Percentiles rank a stretch among this genome's conserved stretches.
Evolutionary conservation across 257 asterid genomes (phyloP).

Genomic region (Rehmannia glutinosa): DNA sequence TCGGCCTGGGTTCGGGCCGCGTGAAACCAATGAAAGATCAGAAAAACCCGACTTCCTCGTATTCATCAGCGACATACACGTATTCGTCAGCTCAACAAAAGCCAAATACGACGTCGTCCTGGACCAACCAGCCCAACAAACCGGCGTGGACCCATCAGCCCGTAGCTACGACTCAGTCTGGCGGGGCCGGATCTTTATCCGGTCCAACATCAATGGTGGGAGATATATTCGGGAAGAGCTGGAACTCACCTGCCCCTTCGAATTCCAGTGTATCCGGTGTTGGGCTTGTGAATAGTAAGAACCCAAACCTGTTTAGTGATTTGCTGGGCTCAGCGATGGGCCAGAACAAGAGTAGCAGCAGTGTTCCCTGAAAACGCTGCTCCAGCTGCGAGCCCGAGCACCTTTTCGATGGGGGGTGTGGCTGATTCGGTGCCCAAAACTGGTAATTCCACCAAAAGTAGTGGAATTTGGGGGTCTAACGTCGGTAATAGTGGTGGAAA

Average conservation of each 20-base stretch:
- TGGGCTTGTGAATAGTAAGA: slow-evolving; percentile 47
- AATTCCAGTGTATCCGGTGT: slow-evolving; percentile 13
- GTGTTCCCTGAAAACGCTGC: slow-evolving; percentile 49
- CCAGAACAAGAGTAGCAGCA: slow-evolving; percentile 42
- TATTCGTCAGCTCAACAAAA: slow-evolving; percentile 27
- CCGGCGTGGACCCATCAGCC: slow-evolving; percentile 77
- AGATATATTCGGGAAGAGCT: slow-evolving; percentile 67
- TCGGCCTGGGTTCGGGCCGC: slow-evolving; percentile 47
- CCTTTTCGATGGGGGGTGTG: slow-evolving; percentile 40
- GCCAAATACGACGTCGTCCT: slow-evolving; percentile 37
- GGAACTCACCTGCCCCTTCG: slow-evolving; percentile 49
- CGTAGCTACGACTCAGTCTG: slow-evolving; percentile 28
- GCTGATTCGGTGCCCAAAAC: slow-evolving; percentile 8
- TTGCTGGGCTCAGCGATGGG: slow-evolving; percentile 52
- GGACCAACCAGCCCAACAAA: slow-evolving; percentile 40
- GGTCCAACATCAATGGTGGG: slow-evolving; percentile 69
- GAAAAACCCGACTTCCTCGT: slow-evolving; percentile 35
- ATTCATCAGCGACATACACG: slow-evolving; percentile 21
- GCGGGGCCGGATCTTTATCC: slow-evolving; percentile 31
- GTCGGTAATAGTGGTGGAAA: slow-evolving; percentile 26
- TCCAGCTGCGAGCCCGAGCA: slow-evolving; percentile 20
- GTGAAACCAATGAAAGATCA: slow-evolving; percentile 46
- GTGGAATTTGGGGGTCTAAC: slow-evolving; percentile 33
- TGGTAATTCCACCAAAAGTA: slow-evolving; percentile 25
- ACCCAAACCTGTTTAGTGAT: slow-evolving; percentile 71